A percentile compares a stretch with the other conserved stretches of the same genome.
These are phyloP conservation scores for Colletotrichum orbiculare DNA, from an alignment of 2,329 filamentous ascomycete genomes.

Conservation along the genomic window DNA sequence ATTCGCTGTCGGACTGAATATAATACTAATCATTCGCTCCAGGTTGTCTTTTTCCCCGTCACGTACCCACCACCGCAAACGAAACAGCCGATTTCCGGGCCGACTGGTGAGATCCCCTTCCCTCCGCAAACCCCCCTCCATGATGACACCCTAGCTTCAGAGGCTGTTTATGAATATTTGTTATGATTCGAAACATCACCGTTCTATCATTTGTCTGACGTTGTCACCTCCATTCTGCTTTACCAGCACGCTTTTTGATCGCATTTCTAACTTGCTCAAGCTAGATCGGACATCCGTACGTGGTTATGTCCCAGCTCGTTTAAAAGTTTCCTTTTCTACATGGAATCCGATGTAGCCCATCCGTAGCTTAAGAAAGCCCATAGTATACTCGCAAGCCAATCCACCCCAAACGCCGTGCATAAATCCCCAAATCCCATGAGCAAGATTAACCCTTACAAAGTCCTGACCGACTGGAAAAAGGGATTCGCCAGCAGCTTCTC, in stretches of 20 bases:
- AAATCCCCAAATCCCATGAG: background rate
- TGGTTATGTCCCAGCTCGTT: no score
- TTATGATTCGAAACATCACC: conserved; percentile 52
- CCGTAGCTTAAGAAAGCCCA: background rate
- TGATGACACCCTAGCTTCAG: conserved; percentile 55
- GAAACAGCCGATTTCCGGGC: no score
- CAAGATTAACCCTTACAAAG: conserved; percentile 52
- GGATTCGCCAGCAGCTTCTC: conserved; percentile 71
- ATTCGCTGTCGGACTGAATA: no score
- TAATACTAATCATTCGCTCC: no score
- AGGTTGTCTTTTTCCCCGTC: no score
- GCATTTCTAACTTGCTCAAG: no score
- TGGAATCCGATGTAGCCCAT: background rate
- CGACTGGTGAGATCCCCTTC: background rate
- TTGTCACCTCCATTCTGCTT: background rate
- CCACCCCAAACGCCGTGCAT: conserved; percentile 21
- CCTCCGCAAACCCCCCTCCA: conserved; percentile 26
- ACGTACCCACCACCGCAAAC: no score
- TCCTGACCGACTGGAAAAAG: conserved; percentile 76
- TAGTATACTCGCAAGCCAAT: background rate
- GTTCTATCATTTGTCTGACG: conserved; percentile 41
- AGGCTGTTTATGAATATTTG: conserved; percentile 59
- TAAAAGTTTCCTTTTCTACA: background rate
- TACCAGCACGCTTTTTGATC: no score
- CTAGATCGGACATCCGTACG: no score